phyloP scores from a whole-genome alignment of 1,284 basidiomycete species.

The Ceratobasidium theobromae region DNA sequence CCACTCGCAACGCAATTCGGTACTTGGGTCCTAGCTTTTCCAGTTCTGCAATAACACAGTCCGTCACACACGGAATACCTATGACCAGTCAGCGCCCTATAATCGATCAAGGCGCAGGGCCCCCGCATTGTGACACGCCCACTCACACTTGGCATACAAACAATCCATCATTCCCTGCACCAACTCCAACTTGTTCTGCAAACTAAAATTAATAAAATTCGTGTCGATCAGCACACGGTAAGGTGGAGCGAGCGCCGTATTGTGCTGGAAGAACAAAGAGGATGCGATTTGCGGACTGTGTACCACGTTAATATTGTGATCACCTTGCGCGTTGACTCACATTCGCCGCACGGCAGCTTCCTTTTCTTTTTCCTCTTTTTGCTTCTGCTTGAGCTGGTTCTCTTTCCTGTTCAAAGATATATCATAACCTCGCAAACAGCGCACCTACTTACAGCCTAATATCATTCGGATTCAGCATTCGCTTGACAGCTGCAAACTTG shows the following conservation, averaged over 20 bases:
- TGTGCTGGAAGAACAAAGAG: slow-evolving; percentile 94
- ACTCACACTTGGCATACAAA: slow-evolving; percentile 95
- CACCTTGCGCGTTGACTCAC: slow-evolving; percentile 49
- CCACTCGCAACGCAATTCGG: slow-evolving; percentile 92
- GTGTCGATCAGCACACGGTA: slow-evolving; percentile 98
- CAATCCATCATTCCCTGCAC: slow-evolving; percentile 99
- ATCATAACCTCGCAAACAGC: not conserved
- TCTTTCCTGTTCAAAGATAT: slow-evolving; percentile 59
- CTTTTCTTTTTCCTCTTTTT: slow-evolving; percentile 73
- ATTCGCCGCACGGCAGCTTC: slow-evolving; percentile 69
- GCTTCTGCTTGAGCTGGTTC: slow-evolving; percentile 75
- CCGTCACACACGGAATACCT: slow-evolving; percentile 97
- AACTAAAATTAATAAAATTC: slow-evolving; percentile 98
- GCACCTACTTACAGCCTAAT: slow-evolving; percentile 75
- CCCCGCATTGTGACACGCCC: not conserved
- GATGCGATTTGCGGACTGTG: slow-evolving; percentile 78
- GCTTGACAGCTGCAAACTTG: slow-evolving; percentile 94
- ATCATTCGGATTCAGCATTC: slow-evolving; percentile 93
- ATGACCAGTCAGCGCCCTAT: not conserved
- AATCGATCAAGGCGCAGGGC: not conserved
- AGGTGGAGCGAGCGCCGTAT: slow-evolving; percentile 93
- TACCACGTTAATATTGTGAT: slow-evolving; percentile 11
- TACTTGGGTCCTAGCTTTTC: slow-evolving; percentile 98
- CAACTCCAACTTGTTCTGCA: slow-evolving; percentile 98
- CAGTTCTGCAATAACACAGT: slow-evolving; percentile 97